Evolutionary conservation across 495 filamentous ascomycete species (phyloP).

Genomic region (Penicillium psychrofluorescens): DNA sequence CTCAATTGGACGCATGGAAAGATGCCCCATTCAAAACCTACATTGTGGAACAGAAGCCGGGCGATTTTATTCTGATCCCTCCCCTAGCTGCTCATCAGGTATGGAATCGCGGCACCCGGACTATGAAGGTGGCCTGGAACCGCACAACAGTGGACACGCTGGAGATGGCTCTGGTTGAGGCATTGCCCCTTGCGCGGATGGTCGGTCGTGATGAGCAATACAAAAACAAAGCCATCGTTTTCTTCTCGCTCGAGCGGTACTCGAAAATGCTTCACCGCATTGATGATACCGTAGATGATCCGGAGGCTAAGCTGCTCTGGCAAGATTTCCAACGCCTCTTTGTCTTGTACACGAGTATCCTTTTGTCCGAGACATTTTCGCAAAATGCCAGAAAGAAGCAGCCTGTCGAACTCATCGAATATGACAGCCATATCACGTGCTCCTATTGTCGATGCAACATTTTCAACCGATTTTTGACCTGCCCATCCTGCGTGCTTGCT

Average conservation of each 20-base stretch:
- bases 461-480: constrained; percentile 94
- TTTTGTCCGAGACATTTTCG: constrained; percentile 80
- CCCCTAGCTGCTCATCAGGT: constrained; percentile 96
- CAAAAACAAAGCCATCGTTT: constrained; percentile 95
- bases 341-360: constrained; percentile 62
- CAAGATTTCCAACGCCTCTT: constrained; percentile 77
- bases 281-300: constrained; percentile 24
- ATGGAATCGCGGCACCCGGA: constrained; percentile 93
- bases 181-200: constrained; percentile 76
- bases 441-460: constrained; percentile 95
- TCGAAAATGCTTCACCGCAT: constrained; percentile 49
- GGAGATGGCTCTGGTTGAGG: constrained; percentile 75
- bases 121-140: constrained; percentile 98
- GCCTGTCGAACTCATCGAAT: constrained; percentile 59
- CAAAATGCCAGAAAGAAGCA: constrained; percentile 49
- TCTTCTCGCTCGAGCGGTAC: constrained; percentile 74
- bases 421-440: constrained; percentile 86
- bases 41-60: constrained; percentile 84
- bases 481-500: constrained; percentile 61
- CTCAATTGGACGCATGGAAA: constrained; percentile 87
- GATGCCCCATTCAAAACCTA: constrained; percentile 87
- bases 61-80: constrained; percentile 93
- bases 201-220: constrained; percentile 99
- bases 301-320: constrained; percentile 56
- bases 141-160: constrained; percentile 89